Evolutionary conservation across 2,329 filamentous ascomycete genomes (phyloP), one percentile per base, ranked within the genome.

Genomic region (Aspergillus tanneri): DNA sequence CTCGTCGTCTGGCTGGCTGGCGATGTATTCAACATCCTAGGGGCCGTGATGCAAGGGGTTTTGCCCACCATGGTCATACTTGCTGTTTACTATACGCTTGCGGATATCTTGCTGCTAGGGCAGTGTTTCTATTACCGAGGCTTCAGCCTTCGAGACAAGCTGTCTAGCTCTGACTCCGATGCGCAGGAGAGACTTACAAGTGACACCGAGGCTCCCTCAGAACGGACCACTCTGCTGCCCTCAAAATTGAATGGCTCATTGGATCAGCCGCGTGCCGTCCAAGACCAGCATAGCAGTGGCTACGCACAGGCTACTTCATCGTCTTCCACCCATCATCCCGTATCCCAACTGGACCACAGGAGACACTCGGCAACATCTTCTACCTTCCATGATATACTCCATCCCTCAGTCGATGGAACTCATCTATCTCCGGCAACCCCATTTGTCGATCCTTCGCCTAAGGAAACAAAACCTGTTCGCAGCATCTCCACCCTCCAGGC

Each of bases 111-210:
- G 2, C 78, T 99, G 1, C 76, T 97, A 0, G 79, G 77, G 1
- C 93, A 99, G 72, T 95, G 89, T 70, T 95, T 97, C 75, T 97
- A 95, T 75, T 99, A 99, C 70, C 84, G 88, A 43, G 91, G 91
- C 3, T 93, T 96, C 44, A 73, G 65, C 4, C 50, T 73, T 14
- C 63, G 56, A 9, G 68, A 71, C 39, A 59, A 66, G 5, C 47
- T 57, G 8, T 60, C 63, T 18, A 21, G 53, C 10, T 55, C 49
- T 18, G 41, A 35, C 12, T 47, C 52, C 37, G 53, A 45, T 24
- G 47, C 47, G 25, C 43, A 50, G 10, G 54, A 55, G 35, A 46
- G 32, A 19, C 53, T 56, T 16, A 55, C 52, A 6, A 54, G 61
- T 3, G 49, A 53, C 19, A 52, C 46, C 11, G 60, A 63, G 32